phyloP scores from a whole-genome alignment of 805 yeast species.

The Candida ipomoeae region DNA sequence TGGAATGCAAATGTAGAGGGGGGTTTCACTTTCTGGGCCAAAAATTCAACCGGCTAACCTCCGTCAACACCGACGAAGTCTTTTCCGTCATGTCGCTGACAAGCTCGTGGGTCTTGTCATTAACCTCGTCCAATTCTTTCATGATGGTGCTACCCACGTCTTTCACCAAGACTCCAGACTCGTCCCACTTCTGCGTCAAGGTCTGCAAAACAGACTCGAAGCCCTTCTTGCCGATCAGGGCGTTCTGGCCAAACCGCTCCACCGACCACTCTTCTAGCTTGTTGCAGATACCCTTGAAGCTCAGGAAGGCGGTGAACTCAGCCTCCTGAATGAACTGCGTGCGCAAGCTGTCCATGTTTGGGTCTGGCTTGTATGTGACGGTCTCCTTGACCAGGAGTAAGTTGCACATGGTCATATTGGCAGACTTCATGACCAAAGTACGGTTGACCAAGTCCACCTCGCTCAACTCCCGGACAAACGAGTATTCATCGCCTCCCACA shows the following conservation, averaged over 20 bases:
- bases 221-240: slow-evolving; percentile 74
- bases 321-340: slow-evolving; percentile 81
- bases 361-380: slow-evolving; percentile 75
- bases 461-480: slow-evolving; percentile 86
- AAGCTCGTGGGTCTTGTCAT: slow-evolving; percentile 18
- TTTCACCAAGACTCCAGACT: slow-evolving; percentile 34
- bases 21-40: slow-evolving; percentile 11
- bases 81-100: slow-evolving; percentile 16
- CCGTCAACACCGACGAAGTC: slow-evolving; percentile 15
- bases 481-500: slow-evolving; percentile 67
- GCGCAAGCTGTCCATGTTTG: slow-evolving; percentile 40
- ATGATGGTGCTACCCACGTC: slow-evolving; percentile 26
- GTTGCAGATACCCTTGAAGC: slow-evolving; percentile 65
- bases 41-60: slow-evolving; percentile 19
- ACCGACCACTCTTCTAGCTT: slow-evolving; percentile 91
- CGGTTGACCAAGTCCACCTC: slow-evolving; percentile 67
- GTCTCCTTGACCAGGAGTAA: slow-evolving; percentile 79
- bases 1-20: background rate
- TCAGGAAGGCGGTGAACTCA: slow-evolving; percentile 79
- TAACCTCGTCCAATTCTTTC: slow-evolving; percentile 27
- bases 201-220: slow-evolving; percentile 73
- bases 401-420: slow-evolving; percentile 76
- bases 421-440: slow-evolving; percentile 75
- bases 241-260: slow-evolving; percentile 84
- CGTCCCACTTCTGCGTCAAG: slow-evolving; percentile 43